Evolutionary conservation across 441 rosid genomes (phyloP), one percentile per base, ranked within the genome.

Genomic region (Metrosideros polymorpha): DNA sequence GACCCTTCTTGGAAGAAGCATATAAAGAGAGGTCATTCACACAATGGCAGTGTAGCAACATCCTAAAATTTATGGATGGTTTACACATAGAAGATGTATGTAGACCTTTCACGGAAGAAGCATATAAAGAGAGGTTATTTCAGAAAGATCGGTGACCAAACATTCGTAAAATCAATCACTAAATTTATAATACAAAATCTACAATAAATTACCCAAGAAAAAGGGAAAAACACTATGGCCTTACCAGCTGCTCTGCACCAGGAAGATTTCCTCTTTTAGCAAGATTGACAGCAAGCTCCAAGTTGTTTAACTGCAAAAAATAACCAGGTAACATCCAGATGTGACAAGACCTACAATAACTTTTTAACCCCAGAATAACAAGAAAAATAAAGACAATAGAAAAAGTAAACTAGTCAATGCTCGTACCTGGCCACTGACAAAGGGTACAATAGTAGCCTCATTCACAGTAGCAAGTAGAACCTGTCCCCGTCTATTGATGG

Each of bases 201-300:
- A 35, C 63, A 22, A 22, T 19, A 71, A 22, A 22, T 22, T 39
- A 71, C 79, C 79, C 24, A 30, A 79, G 56, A 52, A 32, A 82
- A 86, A 45, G 55, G 59, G 7, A 61, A 53, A 24, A 86, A 86
- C 30, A 82, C 42, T 25, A 52, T 35, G 50, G 82, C 53, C 90
- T 92, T 94, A 95, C 99, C 96, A 98, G 93, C 91, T 96, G 96
- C 90, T 98, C 99, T 29, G 99, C 99, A 88, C 99, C 99, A 87
- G 99, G 99, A 85, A 98, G 98, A 91, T 98, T 98, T 91, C 99
- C 99, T 91, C 99, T 92, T 90, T 96, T 96, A 75, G 99, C 99
- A 83, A 98, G 98, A 88, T 95, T 98, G 83, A 98, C 98, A 83
- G 99, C 99, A 86, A 98, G 98, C 90, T 98, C 99, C 90, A 98